A percentile compares a stretch with the other conserved stretches of the same genome.
Evolutionary conservation across 768 basidiomycete genomes (phyloP).

Genomic region (Russula emetica): DNA sequence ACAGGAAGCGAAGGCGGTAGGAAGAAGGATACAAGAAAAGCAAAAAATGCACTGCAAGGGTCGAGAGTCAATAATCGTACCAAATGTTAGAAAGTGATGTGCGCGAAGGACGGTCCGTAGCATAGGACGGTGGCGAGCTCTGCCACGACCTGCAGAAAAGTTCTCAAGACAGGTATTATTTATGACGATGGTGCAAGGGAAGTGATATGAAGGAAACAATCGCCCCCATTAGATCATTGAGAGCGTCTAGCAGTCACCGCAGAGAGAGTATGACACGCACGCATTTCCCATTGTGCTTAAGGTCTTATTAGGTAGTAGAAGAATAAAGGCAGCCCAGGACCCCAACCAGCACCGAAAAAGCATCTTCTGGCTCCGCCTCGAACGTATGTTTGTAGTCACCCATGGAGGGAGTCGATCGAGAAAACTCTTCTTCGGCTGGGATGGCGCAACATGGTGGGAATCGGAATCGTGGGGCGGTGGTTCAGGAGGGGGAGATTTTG

Average conservation of each 20-base stretch:
- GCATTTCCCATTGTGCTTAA: constrained; percentile 39
- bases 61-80: not conserved
- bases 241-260: not conserved
- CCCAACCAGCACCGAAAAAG: constrained; percentile 42
- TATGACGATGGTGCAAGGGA: not conserved
- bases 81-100: not conserved
- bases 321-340: constrained; percentile 39
- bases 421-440: constrained; percentile 12
- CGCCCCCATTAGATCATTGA: not conserved
- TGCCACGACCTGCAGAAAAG: too few relatives aligned
- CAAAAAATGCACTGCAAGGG: constrained; percentile 43
- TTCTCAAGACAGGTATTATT: not conserved
- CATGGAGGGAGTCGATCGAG: constrained; percentile 39
- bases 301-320: constrained; percentile 41
- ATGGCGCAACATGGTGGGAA: not conserved
- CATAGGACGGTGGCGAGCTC: not conserved
- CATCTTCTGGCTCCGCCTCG: constrained; percentile 38
- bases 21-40: constrained; percentile 40
- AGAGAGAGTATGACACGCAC: constrained; percentile 33
- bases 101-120: not conserved
- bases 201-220: not conserved
- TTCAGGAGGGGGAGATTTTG: constrained; percentile 1
- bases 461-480: not conserved
- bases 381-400: constrained; percentile 38
- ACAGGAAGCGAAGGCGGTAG: constrained; percentile 48